Evolutionary conservation across 306 rosid species (phyloP), one percentile per base, ranked within the genome.

Genomic region (Quercus variabilis): DNA sequence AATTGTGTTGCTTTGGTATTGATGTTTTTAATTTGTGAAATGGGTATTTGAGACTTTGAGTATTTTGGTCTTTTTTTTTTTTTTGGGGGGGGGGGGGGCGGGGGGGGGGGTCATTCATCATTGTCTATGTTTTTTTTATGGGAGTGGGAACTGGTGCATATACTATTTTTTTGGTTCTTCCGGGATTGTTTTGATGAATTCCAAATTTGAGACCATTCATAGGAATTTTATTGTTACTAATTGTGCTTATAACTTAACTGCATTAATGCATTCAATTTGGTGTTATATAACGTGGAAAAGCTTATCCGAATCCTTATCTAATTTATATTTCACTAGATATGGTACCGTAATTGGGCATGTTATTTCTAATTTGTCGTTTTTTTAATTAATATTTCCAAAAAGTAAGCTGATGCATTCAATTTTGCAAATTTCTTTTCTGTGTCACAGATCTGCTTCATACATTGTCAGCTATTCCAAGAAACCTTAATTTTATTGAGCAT

Each of bases 401-500:
- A 18, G 11, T 28, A 18, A 64, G 41, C 70, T 64, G 21, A 76
- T 26, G 64, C 64, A 57, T 73, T 60, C 57, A 18, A 17, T 68
- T 68, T 59, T 78, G 21, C 17, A 12, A 10, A 5, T 76, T 73
- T 60, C 30, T 84, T 68, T 80, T 64, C 64, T 85, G 52, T 78
- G 25, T 68, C 33, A 62, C 92, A 92, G 94, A 90, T 84, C 75
- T 92, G 88, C 94, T 92, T 71, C 91, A 92, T 80, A 79, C 91
- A 5, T 71, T 92, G 65, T 85, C 90, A 59, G 71, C 92, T 49
- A 83, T 92, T 81, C 94, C 92, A 4, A 87, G 94, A 81, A 52
- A 80, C 81, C 81, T 92, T 43, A 90, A 90, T 75, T 92, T 90
- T 60, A 88, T 90, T 35, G 93, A 92, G 86, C 94, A 90, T 82